Conservation (phyloP, 495 filamentous ascomycete species). For the Trichoderma reesei region DNA sequence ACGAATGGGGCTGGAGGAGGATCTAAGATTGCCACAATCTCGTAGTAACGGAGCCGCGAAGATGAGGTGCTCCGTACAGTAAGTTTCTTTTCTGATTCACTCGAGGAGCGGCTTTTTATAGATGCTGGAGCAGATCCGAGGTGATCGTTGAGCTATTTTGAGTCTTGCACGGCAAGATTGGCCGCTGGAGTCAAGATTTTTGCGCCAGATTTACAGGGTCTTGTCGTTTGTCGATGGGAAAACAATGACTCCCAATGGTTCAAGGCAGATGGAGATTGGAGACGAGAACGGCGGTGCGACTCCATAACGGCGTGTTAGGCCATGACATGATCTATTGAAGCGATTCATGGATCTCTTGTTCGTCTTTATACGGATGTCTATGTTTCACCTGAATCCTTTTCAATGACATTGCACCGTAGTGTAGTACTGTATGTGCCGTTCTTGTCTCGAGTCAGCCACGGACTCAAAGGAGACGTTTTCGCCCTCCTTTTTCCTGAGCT, state of each 20-base stretch:
- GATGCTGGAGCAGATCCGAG: slow-evolving; percentile 4
- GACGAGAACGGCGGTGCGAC: background rate
- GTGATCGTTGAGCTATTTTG: too few relatives aligned
- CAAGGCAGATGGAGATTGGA: too few relatives aligned
- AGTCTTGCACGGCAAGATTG: too few relatives aligned
- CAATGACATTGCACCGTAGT: background rate
- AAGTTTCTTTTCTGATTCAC: background rate
- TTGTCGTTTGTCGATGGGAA: too few relatives aligned
- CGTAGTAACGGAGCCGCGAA: background rate
- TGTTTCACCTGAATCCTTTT: background rate
- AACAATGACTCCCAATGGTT: too few relatives aligned
- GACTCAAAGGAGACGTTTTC: too few relatives aligned
- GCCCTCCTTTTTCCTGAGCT: too few relatives aligned
- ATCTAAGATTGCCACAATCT: background rate
- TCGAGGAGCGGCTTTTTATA: too few relatives aligned
- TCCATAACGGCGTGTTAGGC: background rate
- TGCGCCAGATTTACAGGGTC: too few relatives aligned
- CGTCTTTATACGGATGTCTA: background rate
- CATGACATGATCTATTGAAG: background rate
- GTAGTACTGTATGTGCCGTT: background rate
- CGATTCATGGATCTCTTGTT: background rate
- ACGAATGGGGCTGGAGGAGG: background rate
- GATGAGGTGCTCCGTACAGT: too few relatives aligned
- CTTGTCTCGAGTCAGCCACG: too few relatives aligned
- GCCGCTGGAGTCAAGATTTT: background rate